Base-by-base conservation (phyloP, 768 basidiomycete genomes). In the Hygrophoropsis aurantiaca region DNA sequence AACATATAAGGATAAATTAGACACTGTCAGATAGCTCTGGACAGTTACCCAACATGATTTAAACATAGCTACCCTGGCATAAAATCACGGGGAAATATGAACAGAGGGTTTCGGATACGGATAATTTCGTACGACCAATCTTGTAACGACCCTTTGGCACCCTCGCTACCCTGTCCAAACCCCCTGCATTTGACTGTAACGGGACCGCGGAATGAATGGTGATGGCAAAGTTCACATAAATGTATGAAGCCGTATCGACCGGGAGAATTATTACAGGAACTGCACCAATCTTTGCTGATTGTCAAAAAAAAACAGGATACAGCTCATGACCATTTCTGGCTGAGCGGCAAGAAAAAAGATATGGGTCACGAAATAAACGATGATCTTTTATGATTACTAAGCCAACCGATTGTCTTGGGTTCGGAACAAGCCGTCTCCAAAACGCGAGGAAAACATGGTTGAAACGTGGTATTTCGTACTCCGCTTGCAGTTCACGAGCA, bases 161-260 rank as follows among this genome's bases (percentile, higher is more conserved):
- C 64, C 62, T 59, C 62, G 62, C 61, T 16, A 66, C 44, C 47
- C 42, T 26, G 27, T 37, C 19, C n/a, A 18, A 10, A 35, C 40
- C 60, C 60, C 62, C 62, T 64, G 57, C 37, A 64, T 64, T 65
- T 65, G 59, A 59, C 62, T 64, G 62, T 66, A 64, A 64, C 52
- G 51, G 59, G 62, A 44, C 60, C 48, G 53, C 55, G 44, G 53
- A 44, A 36, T 30, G 50, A 48, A 51, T 46, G 36, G 33, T 37
- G 47, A 6, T 30, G 37, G 32, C 36, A 35, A 16, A 23, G 11
- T 49, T 64, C 62, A 52, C 65, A 67, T 66, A 62, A 67, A 25
- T 33, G 54, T 54, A 57, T 62, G 51, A n/a, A 59, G 57, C 40
- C 61, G 44, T 46, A 36, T 47, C 45, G 33, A 24, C n/a, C 20